Conservation (phyloP, 352 stramenopile genomes). For the Lagenidium giganteum region DNA sequence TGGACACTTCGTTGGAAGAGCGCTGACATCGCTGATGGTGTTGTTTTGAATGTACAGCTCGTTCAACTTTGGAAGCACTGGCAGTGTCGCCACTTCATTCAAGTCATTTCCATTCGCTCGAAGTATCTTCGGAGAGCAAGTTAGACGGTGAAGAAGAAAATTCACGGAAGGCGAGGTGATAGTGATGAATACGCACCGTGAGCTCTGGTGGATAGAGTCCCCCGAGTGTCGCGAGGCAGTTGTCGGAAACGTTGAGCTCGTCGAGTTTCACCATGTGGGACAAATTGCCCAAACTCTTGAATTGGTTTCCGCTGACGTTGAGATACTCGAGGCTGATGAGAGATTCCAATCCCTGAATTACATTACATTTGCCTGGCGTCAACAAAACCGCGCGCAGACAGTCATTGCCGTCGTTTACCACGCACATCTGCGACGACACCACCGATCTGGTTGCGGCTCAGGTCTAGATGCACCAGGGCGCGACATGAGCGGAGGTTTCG, state of each 20-base stretch:
- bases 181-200: conserved; percentile 14
- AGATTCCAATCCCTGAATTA: conserved; percentile 39
- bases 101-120: conserved; percentile 40
- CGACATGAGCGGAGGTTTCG: conserved; percentile 46
- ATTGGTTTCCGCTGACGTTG: conserved; percentile 59
- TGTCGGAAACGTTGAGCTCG: conserved; percentile 64
- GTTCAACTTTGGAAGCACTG: conserved; percentile 36
- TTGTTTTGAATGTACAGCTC: conserved; percentile 73
- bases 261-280: conserved; percentile 60
- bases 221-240: conserved; percentile 43
- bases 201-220: conserved; percentile 47
- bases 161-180: background rate
- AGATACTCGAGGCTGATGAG: conserved; percentile 51
- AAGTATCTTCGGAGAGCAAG: conserved; percentile 23
- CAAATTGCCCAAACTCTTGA: conserved; percentile 52
- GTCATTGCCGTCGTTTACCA: background rate
- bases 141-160: background rate
- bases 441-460: conserved; percentile 54
- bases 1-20: conserved; percentile 26
- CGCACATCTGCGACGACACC: conserved; percentile 36
- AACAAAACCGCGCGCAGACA: too few relatives aligned
- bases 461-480: conserved; percentile 57
- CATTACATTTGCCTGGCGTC: too few relatives aligned
- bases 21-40: conserved; percentile 24
- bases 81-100: conserved; percentile 33